These are phyloP conservation scores for Nakazawaea anatomiae DNA, from an alignment of 805 yeast genomes.

Conservation along the genomic window DNA sequence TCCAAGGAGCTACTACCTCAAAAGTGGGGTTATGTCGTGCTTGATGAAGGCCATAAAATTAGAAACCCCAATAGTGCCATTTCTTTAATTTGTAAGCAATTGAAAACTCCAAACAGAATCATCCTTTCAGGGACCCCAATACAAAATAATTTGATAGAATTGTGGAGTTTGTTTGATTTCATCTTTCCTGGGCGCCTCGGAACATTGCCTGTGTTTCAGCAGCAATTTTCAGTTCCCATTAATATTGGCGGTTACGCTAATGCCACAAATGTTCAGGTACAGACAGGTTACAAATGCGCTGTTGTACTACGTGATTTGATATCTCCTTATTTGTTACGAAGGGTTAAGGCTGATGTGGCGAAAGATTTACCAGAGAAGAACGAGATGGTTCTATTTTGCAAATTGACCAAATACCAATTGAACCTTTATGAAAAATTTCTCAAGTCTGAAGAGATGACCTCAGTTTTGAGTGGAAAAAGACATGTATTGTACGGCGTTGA, in stretches of 20 bases:
- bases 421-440: conserved; percentile 69
- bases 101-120: conserved; percentile 78
- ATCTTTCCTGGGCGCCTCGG: conserved; percentile 93
- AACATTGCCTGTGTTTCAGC: conserved; percentile 90
- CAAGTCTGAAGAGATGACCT: conserved; percentile 65
- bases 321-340: conserved; percentile 79
- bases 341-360: conserved; percentile 93
- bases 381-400: conserved; percentile 91
- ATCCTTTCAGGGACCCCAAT: conserved; percentile 95
- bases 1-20: conserved; percentile 55
- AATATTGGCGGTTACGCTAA: conserved; percentile 98
- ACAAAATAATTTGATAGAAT: conserved; percentile 84
- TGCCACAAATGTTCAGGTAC: conserved; percentile 93
- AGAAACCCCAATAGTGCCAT: conserved; percentile 91
- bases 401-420: conserved; percentile 71
- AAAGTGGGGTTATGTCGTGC: conserved; percentile 83
- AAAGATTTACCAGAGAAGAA: conserved; percentile 88
- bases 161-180: conserved; percentile 95
- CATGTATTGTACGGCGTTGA: conserved; percentile 89
- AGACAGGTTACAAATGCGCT: conserved; percentile 94
- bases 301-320: conserved; percentile 82
- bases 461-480: conserved; percentile 68
- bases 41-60: conserved; percentile 97
- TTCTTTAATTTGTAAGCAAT: conserved; percentile 76
- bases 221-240: conserved; percentile 87